Evolutionary conservation across 2,329 filamentous ascomycete genomes (phyloP).

Genomic region (Verticillium albo-atrum): DNA sequence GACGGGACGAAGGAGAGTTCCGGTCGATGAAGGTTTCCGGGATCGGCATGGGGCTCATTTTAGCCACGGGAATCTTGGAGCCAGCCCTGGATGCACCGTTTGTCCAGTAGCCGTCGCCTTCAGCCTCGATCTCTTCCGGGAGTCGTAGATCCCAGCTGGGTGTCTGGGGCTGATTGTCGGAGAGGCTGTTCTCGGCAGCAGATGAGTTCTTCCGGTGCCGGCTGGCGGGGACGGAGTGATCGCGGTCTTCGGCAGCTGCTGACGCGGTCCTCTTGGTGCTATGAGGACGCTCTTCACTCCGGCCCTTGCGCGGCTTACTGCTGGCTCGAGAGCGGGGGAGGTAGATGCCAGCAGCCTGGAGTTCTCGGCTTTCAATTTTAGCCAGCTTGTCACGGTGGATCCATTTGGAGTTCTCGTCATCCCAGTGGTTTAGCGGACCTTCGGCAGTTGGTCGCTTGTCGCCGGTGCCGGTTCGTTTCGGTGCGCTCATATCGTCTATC

Average conservation of each 20-base stretch:
- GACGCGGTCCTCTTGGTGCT: constrained; percentile 24
- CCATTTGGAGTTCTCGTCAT: constrained; percentile 67
- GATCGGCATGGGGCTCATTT: constrained; percentile 72
- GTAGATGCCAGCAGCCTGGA: constrained; percentile 72
- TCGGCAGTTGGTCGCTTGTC: constrained; percentile 22
- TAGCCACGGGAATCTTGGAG: constrained; percentile 84
- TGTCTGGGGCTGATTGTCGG: constrained; percentile 30
- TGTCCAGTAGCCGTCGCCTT: constrained; percentile 52
- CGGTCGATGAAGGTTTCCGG: constrained; percentile 68
- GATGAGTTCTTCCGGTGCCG: constrained; percentile 41
- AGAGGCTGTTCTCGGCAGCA: constrained; percentile 29
- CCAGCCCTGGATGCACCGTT: constrained; percentile 42
- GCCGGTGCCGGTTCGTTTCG: constrained; percentile 12
- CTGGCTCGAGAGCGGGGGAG: constrained; percentile 50
- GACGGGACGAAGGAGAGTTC: constrained; percentile 63
- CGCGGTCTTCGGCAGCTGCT: constrained; percentile 1
- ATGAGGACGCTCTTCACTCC: constrained; percentile 29
- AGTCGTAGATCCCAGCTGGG: constrained; percentile 68
- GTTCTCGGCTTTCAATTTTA: constrained; percentile 73
- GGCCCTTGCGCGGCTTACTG: constrained; percentile 42
- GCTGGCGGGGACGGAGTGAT: constrained; percentile 4
- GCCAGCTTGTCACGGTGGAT: constrained; percentile 83
- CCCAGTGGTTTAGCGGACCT: constrained; percentile 15
- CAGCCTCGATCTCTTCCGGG: constrained; percentile 71
- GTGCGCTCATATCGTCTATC: constrained; percentile 34